A percentile compares a stretch with the other conserved stretches of the same genome.
Evolutionary conservation across 2,329 filamentous ascomycete genomes (phyloP).

Genomic region (Microsporum canis): DNA sequence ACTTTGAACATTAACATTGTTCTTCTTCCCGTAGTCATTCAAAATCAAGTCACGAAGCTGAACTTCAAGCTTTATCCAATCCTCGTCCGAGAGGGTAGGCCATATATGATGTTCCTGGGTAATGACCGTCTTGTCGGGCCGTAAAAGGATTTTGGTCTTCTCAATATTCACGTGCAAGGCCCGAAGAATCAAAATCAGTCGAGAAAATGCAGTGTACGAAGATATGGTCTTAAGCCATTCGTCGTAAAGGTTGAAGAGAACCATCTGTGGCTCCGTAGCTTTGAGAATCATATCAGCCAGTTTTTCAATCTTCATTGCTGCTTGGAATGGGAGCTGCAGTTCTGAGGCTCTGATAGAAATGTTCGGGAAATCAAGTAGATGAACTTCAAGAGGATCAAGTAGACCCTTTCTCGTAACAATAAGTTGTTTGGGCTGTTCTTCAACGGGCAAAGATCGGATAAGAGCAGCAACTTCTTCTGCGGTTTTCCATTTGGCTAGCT

Average conservation of each 20-base stretch:
- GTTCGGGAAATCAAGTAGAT: conserved; percentile 95
- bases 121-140: conserved; percentile 95
- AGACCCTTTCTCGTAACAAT: conserved; percentile 97
- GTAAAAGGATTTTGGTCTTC: conserved; percentile 90
- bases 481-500: conserved; percentile 98
- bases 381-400: conserved; percentile 90
- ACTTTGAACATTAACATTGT: conserved; percentile 97
- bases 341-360: conserved; percentile 97
- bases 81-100: conserved; percentile 86
- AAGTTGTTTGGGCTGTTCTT: conserved; percentile 97
- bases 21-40: conserved; percentile 99
- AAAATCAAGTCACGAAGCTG: conserved; percentile 89
- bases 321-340: conserved; percentile 94
- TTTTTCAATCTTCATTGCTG: conserved; percentile 99
- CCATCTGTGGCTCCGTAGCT: conserved; percentile 99
- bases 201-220: conserved; percentile 95
- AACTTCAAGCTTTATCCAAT: conserved; percentile 99
- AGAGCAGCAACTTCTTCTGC: conserved; percentile 98
- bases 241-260: conserved; percentile 96
- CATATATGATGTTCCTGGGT: conserved; percentile 99
- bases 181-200: conserved; percentile 82
- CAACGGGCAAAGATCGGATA: conserved; percentile 86
- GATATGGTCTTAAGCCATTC: conserved; percentile 98
- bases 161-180: conserved; percentile 96
- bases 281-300: conserved; percentile 97